Base-by-base conservation (phyloP, 1,139 yeast species). In the Hanseniaspora sp. region DNA sequence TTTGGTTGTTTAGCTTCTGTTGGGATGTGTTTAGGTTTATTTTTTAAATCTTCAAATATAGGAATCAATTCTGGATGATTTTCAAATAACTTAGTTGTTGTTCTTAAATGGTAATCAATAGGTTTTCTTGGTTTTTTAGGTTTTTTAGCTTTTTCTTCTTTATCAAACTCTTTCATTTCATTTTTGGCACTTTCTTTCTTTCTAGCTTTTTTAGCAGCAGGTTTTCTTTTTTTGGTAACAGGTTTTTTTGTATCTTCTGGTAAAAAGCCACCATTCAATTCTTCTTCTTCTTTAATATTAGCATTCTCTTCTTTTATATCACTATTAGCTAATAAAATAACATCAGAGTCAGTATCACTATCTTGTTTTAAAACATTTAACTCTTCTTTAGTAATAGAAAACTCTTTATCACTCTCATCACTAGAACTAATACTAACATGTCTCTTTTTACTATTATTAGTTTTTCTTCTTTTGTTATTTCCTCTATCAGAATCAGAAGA, bases 21-120 rank as follows among this genome's bases (percentile, higher is more conserved):
- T 0, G 81, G 79, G 28, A 69, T 71, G 28, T 81, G 77, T 15
- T 66, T 65, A 1, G 78, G 77, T 5, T 75, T 67, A 1, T 72
- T 68, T 46, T 74, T 79, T 55, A 92, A 71, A 57, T 78, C 76
- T 0, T 83, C 79, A 64, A 92, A 90, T 1, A 86, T 85, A 45
- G 77, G 79, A 58, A 75, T 74, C 53, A 92, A 72, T 53, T 85
- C 80, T 0, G 96, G 96, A 65, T 92, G 97, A 55, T 78, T 73
- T 47, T 78, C 83, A 62, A 75, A 84, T 33, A 92, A 71, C 57
- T 75, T 77, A 42, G 73, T 74, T 1, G 95, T 86, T 61, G 78
- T 74, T 55, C 90, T 70, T 48, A 82, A 79, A 67, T 77, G 83
- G 44, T 82, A 81, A 0, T 90, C 80, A 3, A 83, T 70, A n/a